Conservation (phyloP, 2,329 filamentous ascomycete genomes). For the Arthrobotrys megalospora region DNA sequence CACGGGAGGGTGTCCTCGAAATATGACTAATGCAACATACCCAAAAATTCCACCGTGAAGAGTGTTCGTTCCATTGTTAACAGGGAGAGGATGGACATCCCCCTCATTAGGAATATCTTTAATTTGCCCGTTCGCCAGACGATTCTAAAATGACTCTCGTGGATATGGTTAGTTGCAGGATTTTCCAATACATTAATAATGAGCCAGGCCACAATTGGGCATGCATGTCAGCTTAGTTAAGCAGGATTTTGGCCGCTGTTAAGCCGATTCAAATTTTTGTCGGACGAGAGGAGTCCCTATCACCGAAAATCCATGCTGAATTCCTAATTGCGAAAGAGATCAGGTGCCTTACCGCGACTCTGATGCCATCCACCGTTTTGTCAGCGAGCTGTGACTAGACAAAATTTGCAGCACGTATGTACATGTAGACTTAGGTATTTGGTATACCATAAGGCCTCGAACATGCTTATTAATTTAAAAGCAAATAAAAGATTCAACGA, state of each 20-base stretch:
- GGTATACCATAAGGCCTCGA: background rate
- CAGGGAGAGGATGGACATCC: constrained; percentile 73
- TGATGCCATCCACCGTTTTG: constrained; percentile 37
- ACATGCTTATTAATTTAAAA: constrained; percentile 7
- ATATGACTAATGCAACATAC: constrained; percentile 66
- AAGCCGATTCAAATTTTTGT: constrained; percentile 29
- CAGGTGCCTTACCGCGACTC: constrained; percentile 60
- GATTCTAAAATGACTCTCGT: constrained; percentile 36
- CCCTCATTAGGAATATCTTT: constrained; percentile 54
- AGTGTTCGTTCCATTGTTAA: constrained; percentile 84
- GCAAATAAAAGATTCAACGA: constrained; percentile 7
- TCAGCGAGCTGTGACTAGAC: constrained; percentile 41
- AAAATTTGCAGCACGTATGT: background rate
- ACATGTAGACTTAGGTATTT: constrained; percentile 5
- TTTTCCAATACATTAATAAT: constrained; percentile 40
- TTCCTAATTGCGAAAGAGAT: constrained; percentile 33
- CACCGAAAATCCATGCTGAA: constrained; percentile 22
- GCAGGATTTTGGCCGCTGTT: constrained; percentile 24
- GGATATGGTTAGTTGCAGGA: constrained; percentile 33
- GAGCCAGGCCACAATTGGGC: constrained; percentile 48
- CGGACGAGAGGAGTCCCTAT: constrained; percentile 54
- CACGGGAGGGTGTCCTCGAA: background rate
- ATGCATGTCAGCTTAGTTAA: constrained; percentile 56
- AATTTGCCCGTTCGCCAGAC: constrained; percentile 53
- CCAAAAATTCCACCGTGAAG: constrained; percentile 75